Percentiles rank a stretch among this genome's conserved stretches.
phyloP scores from a whole-genome alignment of 495 filamentous ascomycete genomes.

The Thermothielavioides terrestris region DNA sequence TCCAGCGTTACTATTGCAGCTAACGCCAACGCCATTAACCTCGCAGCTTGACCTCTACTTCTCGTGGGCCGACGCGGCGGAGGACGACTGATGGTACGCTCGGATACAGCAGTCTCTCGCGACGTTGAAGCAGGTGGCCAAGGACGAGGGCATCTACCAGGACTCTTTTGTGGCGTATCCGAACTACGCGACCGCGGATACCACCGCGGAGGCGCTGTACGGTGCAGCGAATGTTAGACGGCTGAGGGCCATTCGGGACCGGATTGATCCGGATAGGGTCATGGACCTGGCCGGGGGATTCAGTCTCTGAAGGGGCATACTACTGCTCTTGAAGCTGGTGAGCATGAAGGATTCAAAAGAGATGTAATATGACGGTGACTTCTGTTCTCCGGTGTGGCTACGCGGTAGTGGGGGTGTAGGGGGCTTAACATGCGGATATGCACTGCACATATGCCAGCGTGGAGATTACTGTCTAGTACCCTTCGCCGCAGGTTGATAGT shows the following conservation, averaged over 20 bases:
- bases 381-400: no score
- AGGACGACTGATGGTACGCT: conserved; percentile 19
- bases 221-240: conserved; percentile 13
- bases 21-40: no score
- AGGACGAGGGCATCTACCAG: conserved; percentile 19
- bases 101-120: conserved; percentile 9
- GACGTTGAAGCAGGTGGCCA: conserved; percentile 12
- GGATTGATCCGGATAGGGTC: conserved; percentile 13
- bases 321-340: no score
- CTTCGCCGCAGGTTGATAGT: no score
- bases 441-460: no score
- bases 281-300: conserved; percentile 23
- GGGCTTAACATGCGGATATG: no score
- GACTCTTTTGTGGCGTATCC: conserved; percentile 11
- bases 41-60: conserved; percentile 22
- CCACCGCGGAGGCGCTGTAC: conserved; percentile 14
- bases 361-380: no score
- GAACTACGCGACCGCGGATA: conserved; percentile 17
- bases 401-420: no score
- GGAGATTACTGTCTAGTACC: no score
- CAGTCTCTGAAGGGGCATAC: conserved; percentile 10
- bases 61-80: conserved; percentile 9
- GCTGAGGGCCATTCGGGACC: conserved; percentile 10
- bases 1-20: no score
- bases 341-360: no score